These are phyloP conservation scores for Ganoderma boninense DNA, from an alignment of 1,284 basidiomycete genomes.

Conservation along the genomic window DNA sequence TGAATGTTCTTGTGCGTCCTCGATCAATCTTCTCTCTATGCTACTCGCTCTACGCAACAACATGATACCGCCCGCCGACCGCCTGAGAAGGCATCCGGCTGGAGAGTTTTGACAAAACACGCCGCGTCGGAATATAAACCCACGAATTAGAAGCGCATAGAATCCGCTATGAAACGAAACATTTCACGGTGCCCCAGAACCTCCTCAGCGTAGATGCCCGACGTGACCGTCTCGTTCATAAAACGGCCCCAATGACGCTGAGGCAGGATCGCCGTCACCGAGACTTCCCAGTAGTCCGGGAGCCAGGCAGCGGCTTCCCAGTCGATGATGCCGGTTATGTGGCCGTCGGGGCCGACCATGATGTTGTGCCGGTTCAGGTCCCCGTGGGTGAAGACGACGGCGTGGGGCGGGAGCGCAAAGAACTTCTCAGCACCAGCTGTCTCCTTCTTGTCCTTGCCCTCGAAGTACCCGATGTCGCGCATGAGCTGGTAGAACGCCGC, in stretches of 20 bases:
- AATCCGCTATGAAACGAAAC: not conserved
- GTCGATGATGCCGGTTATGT: not conserved
- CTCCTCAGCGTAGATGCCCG: constrained; percentile 5
- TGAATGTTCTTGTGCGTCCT: too few species aligned
- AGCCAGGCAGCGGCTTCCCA: not conserved
- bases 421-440: constrained; percentile 11
- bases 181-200: constrained; percentile 5
- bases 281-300: constrained; percentile 13
- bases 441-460: not conserved
- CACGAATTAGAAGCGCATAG: not conserved
- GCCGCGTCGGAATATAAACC: not conserved
- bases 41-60: too few species aligned
- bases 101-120: not conserved
- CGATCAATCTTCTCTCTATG: too few species aligned
- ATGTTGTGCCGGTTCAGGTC: constrained; percentile 7
- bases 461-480: constrained; percentile 6
- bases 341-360: not conserved
- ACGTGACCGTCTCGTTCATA: constrained; percentile 12
- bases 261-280: not conserved
- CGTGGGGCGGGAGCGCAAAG: constrained; percentile 17
- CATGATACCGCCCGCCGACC: not conserved
- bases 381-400: constrained; percentile 16
- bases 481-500: constrained; percentile 19
- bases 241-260: constrained; percentile 15
- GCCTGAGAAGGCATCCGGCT: not conserved